phyloP scores from a whole-genome alignment of 345 rosid genomes.

The Aurinia saxatilis region DNA sequence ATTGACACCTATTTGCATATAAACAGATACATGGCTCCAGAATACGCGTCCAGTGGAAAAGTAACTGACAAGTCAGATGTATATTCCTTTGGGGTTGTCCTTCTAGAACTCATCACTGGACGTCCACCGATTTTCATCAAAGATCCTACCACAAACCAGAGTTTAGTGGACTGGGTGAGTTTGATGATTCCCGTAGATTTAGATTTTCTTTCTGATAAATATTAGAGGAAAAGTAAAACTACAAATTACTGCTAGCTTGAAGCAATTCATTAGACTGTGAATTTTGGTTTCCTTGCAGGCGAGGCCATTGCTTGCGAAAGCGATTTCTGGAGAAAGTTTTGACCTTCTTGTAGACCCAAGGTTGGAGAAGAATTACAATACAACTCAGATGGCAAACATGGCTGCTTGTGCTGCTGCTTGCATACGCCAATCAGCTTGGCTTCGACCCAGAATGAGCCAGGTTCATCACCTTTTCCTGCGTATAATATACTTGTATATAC shows the following conservation, averaged over 20 bases:
- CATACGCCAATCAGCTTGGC: conserved; percentile 61
- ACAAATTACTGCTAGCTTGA: neutral
- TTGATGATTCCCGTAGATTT: neutral
- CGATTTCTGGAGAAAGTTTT: conserved; percentile 30
- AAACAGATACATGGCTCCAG: conserved; percentile 76
- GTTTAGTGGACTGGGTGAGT: conserved; percentile 75
- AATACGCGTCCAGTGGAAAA: conserved; percentile 78
- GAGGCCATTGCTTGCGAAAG: conserved; percentile 53
- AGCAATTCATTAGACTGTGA: neutral
- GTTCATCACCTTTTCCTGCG: conserved; percentile 24
- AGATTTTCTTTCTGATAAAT: neutral
- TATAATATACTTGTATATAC: neutral
- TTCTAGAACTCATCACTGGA: conserved; percentile 73
- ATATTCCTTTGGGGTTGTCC: conserved; percentile 69
- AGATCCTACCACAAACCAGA: conserved; percentile 39
- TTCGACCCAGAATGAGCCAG: conserved; percentile 76
- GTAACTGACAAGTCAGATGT: conserved; percentile 73
- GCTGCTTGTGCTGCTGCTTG: conserved; percentile 77
- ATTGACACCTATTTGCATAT: neutral
- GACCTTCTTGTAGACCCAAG: conserved; percentile 44
- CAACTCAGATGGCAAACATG: conserved; percentile 49
- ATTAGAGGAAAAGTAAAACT: too few relatives aligned
- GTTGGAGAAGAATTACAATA: conserved; percentile 38
- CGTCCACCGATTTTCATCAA: conserved; percentile 43
- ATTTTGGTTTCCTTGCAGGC: conserved; percentile 41